Conservation (phyloP, 1,284 basidiomycete genomes). For the Trametes pubescens region DNA sequence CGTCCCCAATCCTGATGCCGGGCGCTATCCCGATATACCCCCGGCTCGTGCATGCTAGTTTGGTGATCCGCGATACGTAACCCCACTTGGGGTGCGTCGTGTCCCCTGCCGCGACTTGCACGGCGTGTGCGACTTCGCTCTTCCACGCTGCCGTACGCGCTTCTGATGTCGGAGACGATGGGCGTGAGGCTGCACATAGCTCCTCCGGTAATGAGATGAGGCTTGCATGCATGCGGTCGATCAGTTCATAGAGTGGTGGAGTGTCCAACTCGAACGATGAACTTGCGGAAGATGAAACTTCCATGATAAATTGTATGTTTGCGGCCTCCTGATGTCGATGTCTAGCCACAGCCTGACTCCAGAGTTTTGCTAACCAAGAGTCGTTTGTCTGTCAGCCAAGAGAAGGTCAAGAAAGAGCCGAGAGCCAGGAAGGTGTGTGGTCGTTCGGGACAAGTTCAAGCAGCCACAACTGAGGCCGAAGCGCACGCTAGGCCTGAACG, state of each 20-base stretch:
- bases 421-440: conserved; percentile 2
- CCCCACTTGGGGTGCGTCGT: conserved; percentile 42
- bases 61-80: conserved; percentile 36
- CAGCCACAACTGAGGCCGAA: conserved; percentile 12
- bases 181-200: conserved; percentile 33
- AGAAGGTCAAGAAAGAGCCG: not conserved
- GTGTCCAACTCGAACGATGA: conserved; percentile 2
- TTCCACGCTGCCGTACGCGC: conserved; percentile 24
- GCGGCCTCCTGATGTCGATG: not conserved
- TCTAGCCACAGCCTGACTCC: not conserved
- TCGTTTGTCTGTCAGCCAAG: not conserved
- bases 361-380: not conserved
- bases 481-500: not conserved
- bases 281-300: conserved; percentile 12
- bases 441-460: not conserved
- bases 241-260: conserved; percentile 27
- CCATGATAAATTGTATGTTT: conserved; percentile 9
- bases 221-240: conserved; percentile 23
- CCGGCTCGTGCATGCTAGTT: conserved; percentile 37
- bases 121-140: conserved; percentile 28
- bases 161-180: conserved; percentile 30
- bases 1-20: conserved; percentile 38
- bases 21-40: conserved; percentile 34
- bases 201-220: conserved; percentile 30
- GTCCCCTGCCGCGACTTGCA: conserved; percentile 33